Percentiles rank a stretch among this genome's conserved stretches.
Conservation (phyloP, 345 rosid genomes). For the Pistacia vera region DNA sequence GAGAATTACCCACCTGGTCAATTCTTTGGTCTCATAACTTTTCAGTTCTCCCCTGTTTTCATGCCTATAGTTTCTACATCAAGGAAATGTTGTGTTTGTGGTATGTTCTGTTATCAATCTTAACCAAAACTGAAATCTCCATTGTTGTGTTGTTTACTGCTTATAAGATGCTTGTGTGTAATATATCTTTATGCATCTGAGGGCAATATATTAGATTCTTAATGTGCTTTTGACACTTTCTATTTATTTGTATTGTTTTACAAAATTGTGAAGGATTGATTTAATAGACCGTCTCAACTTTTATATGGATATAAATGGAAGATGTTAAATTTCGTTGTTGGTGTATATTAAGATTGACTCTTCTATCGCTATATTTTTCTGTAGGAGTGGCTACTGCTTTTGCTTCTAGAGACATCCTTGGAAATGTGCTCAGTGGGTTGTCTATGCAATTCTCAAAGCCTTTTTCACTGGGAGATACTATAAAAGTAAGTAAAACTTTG, state of each 20-base stretch:
- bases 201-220: neutral
- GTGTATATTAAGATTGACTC: constrained; percentile 3
- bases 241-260: neutral
- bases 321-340: neutral
- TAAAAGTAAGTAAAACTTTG: constrained; percentile 60
- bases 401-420: constrained; percentile 90
- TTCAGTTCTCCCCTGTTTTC: neutral
- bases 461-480: constrained; percentile 92
- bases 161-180: neutral
- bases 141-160: neutral
- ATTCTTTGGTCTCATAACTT: neutral
- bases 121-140: neutral
- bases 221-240: neutral
- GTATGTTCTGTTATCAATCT: neutral
- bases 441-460: constrained; percentile 89
- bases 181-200: neutral
- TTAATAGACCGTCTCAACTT: neutral
- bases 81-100: neutral
- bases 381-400: constrained; percentile 98
- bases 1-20: neutral
- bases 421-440: constrained; percentile 90
- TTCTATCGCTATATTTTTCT: constrained; percentile 4
- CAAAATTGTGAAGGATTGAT: neutral
- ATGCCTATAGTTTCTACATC: neutral
- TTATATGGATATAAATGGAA: neutral